A percentile compares a stretch with the other conserved stretches of the same genome.
Conservation (phyloP, 768 basidiomycete genomes). For the Imleria badia region DNA sequence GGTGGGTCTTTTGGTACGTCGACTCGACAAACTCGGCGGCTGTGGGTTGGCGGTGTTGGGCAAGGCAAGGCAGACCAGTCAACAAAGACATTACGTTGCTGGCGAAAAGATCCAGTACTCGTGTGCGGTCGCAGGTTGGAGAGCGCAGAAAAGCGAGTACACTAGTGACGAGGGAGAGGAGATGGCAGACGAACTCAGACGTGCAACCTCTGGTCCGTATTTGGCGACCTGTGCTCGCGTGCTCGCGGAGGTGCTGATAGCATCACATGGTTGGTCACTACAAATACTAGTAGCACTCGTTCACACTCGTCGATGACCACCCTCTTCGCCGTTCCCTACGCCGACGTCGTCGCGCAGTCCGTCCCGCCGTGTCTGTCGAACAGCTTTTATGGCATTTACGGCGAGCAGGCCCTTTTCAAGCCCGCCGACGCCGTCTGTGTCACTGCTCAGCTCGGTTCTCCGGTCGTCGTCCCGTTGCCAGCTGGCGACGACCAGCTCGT, state of each 20-base stretch:
- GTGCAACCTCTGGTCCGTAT: too few relatives aligned
- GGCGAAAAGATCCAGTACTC: too few relatives aligned
- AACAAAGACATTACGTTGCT: too few relatives aligned
- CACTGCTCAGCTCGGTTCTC: neutral
- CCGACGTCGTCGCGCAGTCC: constrained; percentile 12
- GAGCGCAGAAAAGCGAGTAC: too few relatives aligned
- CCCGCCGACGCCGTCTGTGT: constrained; percentile 43
- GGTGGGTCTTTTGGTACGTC: constrained; percentile 64
- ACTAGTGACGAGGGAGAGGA: too few relatives aligned
- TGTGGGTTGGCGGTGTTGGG: constrained; percentile 43
- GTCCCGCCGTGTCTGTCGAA: constrained; percentile 44
- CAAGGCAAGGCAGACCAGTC: too few relatives aligned
- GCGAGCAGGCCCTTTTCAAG: constrained; percentile 50
- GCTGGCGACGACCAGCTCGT: constrained; percentile 44
- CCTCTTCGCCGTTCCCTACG: constrained; percentile 25
- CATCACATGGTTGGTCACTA: too few relatives aligned
- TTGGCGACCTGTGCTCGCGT: too few relatives aligned
- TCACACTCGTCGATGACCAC: neutral
- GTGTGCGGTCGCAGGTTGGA: too few relatives aligned
- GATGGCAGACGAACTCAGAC: too few relatives aligned
- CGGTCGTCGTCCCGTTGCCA: constrained; percentile 22
- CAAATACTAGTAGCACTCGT: neutral
- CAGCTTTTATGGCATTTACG: constrained; percentile 57
- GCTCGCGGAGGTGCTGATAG: too few relatives aligned
- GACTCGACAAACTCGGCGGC: constrained; percentile 71